These are phyloP conservation scores for Phytopythium cucurbitacearum DNA, from an alignment of 352 stramenopile species.

Conservation along the genomic window DNA sequence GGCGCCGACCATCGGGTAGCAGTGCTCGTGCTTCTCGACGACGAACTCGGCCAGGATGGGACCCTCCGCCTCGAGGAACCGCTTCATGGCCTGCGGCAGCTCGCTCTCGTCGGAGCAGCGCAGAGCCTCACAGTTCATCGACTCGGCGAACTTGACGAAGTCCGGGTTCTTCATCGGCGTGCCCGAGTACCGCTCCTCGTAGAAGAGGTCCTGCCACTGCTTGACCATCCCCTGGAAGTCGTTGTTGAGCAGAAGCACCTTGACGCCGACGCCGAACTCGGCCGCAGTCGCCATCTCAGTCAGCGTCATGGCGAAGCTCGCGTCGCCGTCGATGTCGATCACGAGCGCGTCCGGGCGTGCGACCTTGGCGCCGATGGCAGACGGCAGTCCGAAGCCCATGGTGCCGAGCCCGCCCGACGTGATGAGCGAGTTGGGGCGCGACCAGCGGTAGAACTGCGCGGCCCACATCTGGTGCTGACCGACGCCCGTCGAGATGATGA, in stretches of 20 bases:
- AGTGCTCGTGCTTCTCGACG: constrained; percentile 93
- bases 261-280: constrained; percentile 93
- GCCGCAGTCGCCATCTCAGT: constrained; percentile 94
- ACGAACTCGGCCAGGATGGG: constrained; percentile 94
- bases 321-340: constrained; percentile 94
- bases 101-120: constrained; percentile 88
- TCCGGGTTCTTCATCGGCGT: constrained; percentile 92
- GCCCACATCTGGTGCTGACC: constrained; percentile 97
- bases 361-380: constrained; percentile 93
- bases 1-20: constrained; percentile 93
- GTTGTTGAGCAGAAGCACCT: constrained; percentile 96
- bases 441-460: constrained; percentile 95
- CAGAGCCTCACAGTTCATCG: constrained; percentile 92
- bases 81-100: constrained; percentile 87
- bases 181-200: constrained; percentile 91
- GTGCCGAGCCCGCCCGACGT: constrained; percentile 93
- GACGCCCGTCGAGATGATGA: constrained; percentile 95
- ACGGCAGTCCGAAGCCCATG: constrained; percentile 94
- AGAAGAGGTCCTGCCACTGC: constrained; percentile 97
- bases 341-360: constrained; percentile 83
- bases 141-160: constrained; percentile 91
- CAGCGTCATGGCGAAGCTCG: constrained; percentile 96
- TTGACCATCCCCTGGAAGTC: constrained; percentile 97
- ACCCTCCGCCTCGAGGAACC: constrained; percentile 92
- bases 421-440: constrained; percentile 91